These are phyloP conservation scores for Clavispora asparagi DNA, from an alignment of 805 yeast species.

Conservation along the genomic window DNA sequence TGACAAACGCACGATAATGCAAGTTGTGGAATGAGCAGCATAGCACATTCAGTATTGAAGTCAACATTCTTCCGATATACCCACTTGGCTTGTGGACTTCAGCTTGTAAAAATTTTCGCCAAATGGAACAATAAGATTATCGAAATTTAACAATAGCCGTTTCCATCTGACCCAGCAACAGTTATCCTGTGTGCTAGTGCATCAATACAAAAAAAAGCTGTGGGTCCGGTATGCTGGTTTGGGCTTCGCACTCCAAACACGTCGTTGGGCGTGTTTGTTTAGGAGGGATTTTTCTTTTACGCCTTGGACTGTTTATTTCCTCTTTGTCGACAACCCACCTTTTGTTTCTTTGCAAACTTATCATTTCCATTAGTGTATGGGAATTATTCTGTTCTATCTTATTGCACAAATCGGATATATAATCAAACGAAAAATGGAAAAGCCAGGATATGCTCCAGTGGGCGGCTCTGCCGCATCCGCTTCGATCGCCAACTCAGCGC, in stretches of 20 bases:
- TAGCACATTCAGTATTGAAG: no score
- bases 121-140: no score
- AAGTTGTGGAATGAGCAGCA: not conserved
- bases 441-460: conserved; percentile 20
- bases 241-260: not conserved
- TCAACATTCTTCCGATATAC: no score
- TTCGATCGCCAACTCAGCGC: conserved; percentile 49
- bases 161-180: no score
- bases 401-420: conserved; percentile 31
- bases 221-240: not conserved
- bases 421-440: conserved; percentile 32
- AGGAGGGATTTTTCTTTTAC: not conserved
- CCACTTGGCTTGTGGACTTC: no score
- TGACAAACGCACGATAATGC: not conserved
- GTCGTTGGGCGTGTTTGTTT: conserved; percentile 2
- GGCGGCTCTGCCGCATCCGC: conserved; percentile 13
- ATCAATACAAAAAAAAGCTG: not conserved
- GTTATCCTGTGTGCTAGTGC: not conserved
- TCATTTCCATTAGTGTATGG: conserved; percentile 24
- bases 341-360: not conserved
- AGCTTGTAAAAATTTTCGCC: no score
- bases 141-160: no score
- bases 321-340: not conserved
- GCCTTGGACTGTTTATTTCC: not conserved
- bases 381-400: conserved; percentile 36